Evolutionary conservation across 2,329 filamentous ascomycete species (phyloP), one percentile per base, ranked within the genome.

Genomic region (Cladophialophora carrionii): DNA sequence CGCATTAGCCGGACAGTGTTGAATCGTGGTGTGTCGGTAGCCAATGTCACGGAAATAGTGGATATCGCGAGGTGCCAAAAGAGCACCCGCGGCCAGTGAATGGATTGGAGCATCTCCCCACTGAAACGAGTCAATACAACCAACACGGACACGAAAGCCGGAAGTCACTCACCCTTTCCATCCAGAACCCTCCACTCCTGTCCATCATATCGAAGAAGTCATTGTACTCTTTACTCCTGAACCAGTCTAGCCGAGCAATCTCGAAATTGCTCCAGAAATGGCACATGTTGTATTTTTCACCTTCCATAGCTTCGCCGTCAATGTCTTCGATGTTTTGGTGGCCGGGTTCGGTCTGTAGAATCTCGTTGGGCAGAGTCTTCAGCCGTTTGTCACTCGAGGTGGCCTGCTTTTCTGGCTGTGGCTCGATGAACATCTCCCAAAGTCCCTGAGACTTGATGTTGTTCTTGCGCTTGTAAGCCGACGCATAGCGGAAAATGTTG

Each of bases 221-320:
- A 73, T 96, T 90, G 76, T 99, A 99, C 75, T 92, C 90, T 80
- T 96, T 94, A 82, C 93, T 97, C 72, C 95, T 88, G 85, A 98
- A 98, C 87, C 92, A 99, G 80, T 91, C 90, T 67, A 99, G 85
- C 65, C 88, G 88, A 14, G 95, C 95, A 80, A 99, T 99, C 79
- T 99, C 95, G 72, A 99, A 99, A 78, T 99, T 99, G 78, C 92
- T 96, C 95, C 95, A 99, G 83, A 97, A 99, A 82, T 99, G 95
- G 77, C 95, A 99, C 95, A 99, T 99, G 81, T 99, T 99, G 84
- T 99, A 99, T 73, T 88, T 91, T 78, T 99, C 95, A 69, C 92
- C 92, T 76, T 98, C 94, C 95, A 99, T 99, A 49, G 88, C 86
- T 74, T 98, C 93, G 0, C 90, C 88, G 74, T 98, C 92, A 63